Conservation (phyloP, 1,284 basidiomycete species). For the Cystobasidium slooffiae region DNA sequence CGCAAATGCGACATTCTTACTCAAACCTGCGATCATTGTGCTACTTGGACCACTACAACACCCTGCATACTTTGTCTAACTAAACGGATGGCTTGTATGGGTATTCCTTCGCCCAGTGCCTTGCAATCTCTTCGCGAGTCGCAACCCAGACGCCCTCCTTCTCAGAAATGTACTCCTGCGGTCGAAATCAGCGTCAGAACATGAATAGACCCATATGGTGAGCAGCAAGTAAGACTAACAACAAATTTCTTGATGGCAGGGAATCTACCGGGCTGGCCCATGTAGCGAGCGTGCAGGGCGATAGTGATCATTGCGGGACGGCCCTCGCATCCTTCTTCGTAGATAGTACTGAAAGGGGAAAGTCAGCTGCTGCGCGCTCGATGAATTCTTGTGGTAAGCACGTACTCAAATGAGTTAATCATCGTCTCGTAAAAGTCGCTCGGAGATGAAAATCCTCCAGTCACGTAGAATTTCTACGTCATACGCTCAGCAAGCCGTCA, state of each 20-base stretch:
- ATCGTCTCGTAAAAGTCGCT: conserved; percentile 60
- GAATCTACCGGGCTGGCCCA: conserved; percentile 58
- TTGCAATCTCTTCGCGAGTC: conserved; percentile 58
- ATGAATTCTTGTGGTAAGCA: too few relatives aligned
- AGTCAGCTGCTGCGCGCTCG: background rate
- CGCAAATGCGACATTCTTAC: too few relatives aligned
- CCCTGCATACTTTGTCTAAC: too few relatives aligned
- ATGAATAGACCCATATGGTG: background rate
- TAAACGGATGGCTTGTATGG: too few relatives aligned
- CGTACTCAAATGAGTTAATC: conserved; percentile 54
- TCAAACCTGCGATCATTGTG: too few relatives aligned
- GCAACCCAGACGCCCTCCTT: conserved; percentile 59
- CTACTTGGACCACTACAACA: too few relatives aligned
- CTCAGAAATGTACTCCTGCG: conserved; percentile 41
- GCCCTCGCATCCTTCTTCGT: conserved; percentile 55
- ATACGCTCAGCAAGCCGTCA: background rate
- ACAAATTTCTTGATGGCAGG: conserved; percentile 57
- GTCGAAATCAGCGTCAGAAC: background rate
- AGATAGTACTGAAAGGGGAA: conserved; percentile 50
- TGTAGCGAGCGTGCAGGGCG: conserved; percentile 58
- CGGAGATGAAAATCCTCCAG: conserved; percentile 58
- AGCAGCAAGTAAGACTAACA: conserved; percentile 52
- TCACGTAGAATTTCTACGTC: background rate
- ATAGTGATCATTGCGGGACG: conserved; percentile 53
- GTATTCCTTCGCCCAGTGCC: conserved; percentile 56